Evolutionary conservation across 306 rosid species (phyloP), one percentile per base, ranked within the genome.

Genomic region (Herpetospermum pedunculosum): DNA sequence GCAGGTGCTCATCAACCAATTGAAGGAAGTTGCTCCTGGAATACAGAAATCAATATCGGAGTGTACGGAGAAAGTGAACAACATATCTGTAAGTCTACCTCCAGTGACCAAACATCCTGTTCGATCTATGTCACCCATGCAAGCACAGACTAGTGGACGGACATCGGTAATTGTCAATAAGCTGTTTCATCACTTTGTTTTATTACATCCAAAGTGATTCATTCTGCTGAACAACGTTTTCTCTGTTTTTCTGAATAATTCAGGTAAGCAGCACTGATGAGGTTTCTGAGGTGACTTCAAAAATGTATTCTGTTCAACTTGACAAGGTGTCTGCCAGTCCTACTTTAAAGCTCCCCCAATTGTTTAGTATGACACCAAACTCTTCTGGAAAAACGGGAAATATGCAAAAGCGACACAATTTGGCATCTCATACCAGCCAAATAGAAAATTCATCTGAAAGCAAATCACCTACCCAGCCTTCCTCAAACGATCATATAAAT

Each of bases 11-110:
- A 87, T 91, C 77, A 95, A 95, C 79, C 99, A 95, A 88, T 89
- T 95, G 78, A 95, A 92, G 85, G 97, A 95, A 26, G 99, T 95
- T 82, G 96, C 99, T 84, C 99, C 99, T 3, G 77, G 92, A 70
- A 89, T 95, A 77, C 96, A 91, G 79, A 88, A 84, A 78, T 91
- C 99, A 77, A 95, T 95, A 75, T 86, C 97, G 72, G 97, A 95
- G 70, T 95, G 97, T 87, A 89, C 97, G 29, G 99, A 91, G 78
- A 85, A 88, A 82, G 97, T 92, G 68, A 88, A 87, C 79, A 83
- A 86, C 80, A 82, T 91, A 55, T 77, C 96, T 12, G 83, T 92
- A 77, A 89, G 77, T 85, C 79, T 89, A 71, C 95, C 96, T 77
- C 86, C 89, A 38, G 78, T 81, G 81, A 80, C 81, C 41, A 86